A percentile compares a stretch with the other conserved stretches of the same genome.
These are phyloP conservation scores for Sphagnum magellanicum DNA, from an alignment of 228 moss, liverwort and hornwort genomes.

Conservation along the genomic window DNA sequence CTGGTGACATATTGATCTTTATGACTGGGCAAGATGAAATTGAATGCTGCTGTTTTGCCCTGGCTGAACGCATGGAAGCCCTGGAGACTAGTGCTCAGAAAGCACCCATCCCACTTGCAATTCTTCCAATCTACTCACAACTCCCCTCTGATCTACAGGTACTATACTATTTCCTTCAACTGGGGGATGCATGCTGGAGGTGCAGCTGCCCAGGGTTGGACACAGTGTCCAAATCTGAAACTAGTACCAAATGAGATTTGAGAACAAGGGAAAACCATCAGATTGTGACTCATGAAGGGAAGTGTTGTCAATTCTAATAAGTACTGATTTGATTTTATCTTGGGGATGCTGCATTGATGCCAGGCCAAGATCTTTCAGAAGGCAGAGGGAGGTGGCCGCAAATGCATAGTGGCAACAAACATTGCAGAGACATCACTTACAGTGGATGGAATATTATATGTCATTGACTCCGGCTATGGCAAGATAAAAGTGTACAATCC, in stretches of 20 bases:
- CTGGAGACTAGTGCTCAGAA: slow-evolving; percentile 70
- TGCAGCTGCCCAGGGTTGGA: too few species aligned
- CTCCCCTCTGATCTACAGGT: slow-evolving; percentile 87
- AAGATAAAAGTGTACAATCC: slow-evolving; percentile 98
- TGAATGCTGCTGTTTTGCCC: slow-evolving; percentile 91
- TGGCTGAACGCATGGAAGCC: slow-evolving; percentile 90
- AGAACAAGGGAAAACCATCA: too few species aligned
- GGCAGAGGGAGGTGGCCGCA: slow-evolving; percentile 90
- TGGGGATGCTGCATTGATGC: slow-evolving; percentile 5
- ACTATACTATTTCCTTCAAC: not conserved
- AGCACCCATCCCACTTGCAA: slow-evolving; percentile 60
- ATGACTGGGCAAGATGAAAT: slow-evolving; percentile 99
- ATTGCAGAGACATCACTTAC: slow-evolving; percentile 98
- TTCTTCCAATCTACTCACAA: slow-evolving; percentile 94
- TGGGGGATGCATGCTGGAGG: too few species aligned
- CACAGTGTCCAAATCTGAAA: too few species aligned
- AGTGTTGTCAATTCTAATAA: not conserved
- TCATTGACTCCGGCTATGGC: slow-evolving; percentile 93
- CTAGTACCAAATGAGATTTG: too few species aligned
- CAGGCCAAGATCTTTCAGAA: slow-evolving; percentile 99
- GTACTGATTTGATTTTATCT: too few species aligned
- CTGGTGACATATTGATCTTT: slow-evolving; percentile 92
- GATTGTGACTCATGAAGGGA: too few species aligned
- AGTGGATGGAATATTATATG: slow-evolving; percentile 92
- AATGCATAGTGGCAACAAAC: slow-evolving; percentile 96